Base-by-base conservation (phyloP, 768 basidiomycete species). In the Tulasnella sp. region DNA sequence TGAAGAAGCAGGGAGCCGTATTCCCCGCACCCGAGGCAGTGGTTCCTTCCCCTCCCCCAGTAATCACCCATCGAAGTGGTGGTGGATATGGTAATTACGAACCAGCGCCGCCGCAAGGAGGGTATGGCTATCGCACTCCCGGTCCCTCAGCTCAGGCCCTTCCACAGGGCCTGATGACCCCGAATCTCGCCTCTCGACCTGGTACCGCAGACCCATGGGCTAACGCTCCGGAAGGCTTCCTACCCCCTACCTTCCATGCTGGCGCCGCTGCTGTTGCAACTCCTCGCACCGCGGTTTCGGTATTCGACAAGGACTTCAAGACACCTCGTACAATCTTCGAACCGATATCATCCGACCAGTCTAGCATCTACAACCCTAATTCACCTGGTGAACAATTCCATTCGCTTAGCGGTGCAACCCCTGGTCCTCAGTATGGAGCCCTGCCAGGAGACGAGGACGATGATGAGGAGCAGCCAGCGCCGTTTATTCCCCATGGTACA, bases 211-310 rank as follows among this genome's bases (percentile, higher is more conserved):
- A 74, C 7, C 73, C 73, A 37, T 74, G 73, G 73, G 58, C 37
- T 8, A 25, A 74, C 36, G 73, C 73, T 31, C 73, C 73, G 8
- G 29, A 74, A 31, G 73, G 64, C 42, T 74, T 74, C 49, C 49
- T 49, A 19, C 72, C 73, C 12, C 52, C 54, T 19, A 25, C 54
- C 12, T 58, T 58, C 36, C 45, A 67, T 11, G 54, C 54, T n/a
- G 58, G 49, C 36, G 45, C 45, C 49, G 37, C 49, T 36, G 73
- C 52, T 25, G 34, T 74, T 36, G 49, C 73, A 8, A 67, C 73
- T 31, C 73, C 73, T 8, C 49, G 54, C 29, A 74, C 73, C 31
- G n/a, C 54, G 45, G 45, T 58, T 36, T 70, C 69, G 31, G 69
- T 38, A 8, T 70, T 70, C 40, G 58, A 64, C 58, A 70, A 70